These are phyloP conservation scores for Yarrowia keelungensis DNA, from an alignment of 805 yeast genomes.

Conservation along the genomic window DNA sequence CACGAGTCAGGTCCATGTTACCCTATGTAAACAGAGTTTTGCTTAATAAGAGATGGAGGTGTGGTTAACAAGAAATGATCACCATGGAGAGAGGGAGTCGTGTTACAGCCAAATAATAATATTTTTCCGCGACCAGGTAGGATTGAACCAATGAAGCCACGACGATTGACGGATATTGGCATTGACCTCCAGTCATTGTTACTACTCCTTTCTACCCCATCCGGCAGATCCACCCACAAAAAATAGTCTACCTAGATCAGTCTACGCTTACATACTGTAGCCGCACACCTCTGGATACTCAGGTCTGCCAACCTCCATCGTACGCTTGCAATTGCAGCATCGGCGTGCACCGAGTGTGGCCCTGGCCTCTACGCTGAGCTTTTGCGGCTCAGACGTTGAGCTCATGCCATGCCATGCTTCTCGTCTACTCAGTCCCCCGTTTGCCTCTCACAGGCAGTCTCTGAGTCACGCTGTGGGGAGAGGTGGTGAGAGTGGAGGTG, in stretches of 20 bases:
- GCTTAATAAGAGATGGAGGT: not conserved
- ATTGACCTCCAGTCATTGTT: too few relatives aligned
- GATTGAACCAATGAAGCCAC: too few relatives aligned
- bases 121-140: too few relatives aligned
- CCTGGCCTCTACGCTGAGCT: not conserved
- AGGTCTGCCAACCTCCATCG: conserved; percentile 38
- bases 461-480: conserved; percentile 34
- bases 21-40: conserved; percentile 26
- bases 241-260: too few relatives aligned
- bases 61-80: too few relatives aligned
- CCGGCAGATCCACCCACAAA: too few relatives aligned
- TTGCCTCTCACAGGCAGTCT: conserved; percentile 37
- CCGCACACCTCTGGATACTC: conserved; percentile 8
- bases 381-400: conserved; percentile 41
- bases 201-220: too few relatives aligned
- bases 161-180: too few relatives aligned
- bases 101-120: too few relatives aligned
- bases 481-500: conserved; percentile 1
- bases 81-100: too few relatives aligned
- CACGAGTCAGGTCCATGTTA: conserved; percentile 30
- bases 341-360: conserved; percentile 14
- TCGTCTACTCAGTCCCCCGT: conserved; percentile 38
- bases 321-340: conserved; percentile 12
- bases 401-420: conserved; percentile 31
- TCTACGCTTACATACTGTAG: not conserved